phyloP scores from a whole-genome alignment of 805 yeast species.

The Yamadazyma sp. region DNA sequence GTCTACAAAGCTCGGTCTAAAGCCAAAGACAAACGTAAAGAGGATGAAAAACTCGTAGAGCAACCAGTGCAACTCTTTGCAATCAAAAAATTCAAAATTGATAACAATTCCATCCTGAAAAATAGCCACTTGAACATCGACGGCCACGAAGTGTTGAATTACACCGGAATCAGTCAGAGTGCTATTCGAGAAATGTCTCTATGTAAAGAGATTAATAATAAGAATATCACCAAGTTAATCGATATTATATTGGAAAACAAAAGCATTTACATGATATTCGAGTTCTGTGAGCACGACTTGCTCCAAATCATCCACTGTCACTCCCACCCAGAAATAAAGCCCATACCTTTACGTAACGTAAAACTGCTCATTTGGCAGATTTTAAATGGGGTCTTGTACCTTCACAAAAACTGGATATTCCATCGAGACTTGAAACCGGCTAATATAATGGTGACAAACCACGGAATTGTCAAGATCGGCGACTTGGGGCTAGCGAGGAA shows the following conservation, averaged over 20 bases:
- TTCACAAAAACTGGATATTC: conserved; percentile 94
- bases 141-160: conserved; percentile 83
- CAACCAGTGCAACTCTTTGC: conserved; percentile 54
- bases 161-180: conserved; percentile 93
- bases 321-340: conserved; percentile 80
- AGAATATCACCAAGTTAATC: conserved; percentile 73
- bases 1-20: conserved; percentile 73
- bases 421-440: conserved; percentile 98
- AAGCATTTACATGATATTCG: conserved; percentile 91
- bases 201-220: conserved; percentile 81
- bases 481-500: conserved; percentile 90
- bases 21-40: conserved; percentile 37
- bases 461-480: conserved; percentile 93
- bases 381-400: conserved; percentile 81
- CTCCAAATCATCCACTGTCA: conserved; percentile 93
- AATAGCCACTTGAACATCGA: conserved; percentile 43
- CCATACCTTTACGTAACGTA: conserved; percentile 74
- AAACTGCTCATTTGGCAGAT: conserved; percentile 92
- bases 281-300: conserved; percentile 93
- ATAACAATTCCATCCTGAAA: conserved; percentile 41
- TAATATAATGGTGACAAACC: conserved; percentile 89
- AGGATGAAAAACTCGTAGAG: conserved; percentile 13
- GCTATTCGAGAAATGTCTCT: conserved; percentile 96
- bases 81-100: conserved; percentile 93
- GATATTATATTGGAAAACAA: conserved; percentile 87